Conservation (phyloP, 78 protist species). For the Dictyostelium purpureum region DNA sequence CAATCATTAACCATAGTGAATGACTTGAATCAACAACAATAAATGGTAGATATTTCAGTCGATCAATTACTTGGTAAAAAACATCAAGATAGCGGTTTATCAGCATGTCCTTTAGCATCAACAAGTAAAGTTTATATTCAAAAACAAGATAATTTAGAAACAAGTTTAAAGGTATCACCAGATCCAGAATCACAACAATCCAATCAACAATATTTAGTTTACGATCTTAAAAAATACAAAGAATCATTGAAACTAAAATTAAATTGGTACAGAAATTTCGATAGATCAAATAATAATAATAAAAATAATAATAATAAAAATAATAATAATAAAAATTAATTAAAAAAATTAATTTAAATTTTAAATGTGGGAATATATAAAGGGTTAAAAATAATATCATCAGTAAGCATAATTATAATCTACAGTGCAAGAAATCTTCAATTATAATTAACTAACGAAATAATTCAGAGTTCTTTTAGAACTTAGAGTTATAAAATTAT, state of each 20-base stretch:
- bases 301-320: too few relatives aligned
- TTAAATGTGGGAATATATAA: too few relatives aligned
- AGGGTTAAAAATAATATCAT: too few relatives aligned
- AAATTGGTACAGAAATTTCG: background rate
- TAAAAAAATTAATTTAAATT: too few relatives aligned
- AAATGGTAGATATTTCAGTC: background rate
- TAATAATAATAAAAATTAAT: too few relatives aligned
- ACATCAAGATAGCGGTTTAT: conserved; percentile 26
- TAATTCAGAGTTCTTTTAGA: too few relatives aligned
- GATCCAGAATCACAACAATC: background rate
- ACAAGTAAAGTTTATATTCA: conserved; percentile 37
- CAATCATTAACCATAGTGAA: conserved; percentile 62
- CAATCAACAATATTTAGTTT: background rate
- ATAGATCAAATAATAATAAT: too few relatives aligned
- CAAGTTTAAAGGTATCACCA: background rate
- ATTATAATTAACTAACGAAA: too few relatives aligned
- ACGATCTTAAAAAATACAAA: conserved; percentile 33
- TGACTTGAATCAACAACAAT: conserved; percentile 13
- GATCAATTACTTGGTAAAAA: conserved; percentile 22
- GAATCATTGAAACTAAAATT: conserved; percentile 21
- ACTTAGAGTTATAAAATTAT: too few relatives aligned
- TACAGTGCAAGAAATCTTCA: too few relatives aligned
- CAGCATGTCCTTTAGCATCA: conserved; percentile 61
- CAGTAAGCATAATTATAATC: too few relatives aligned
- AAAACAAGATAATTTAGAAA: background rate